These are phyloP conservation scores for Craterostigma plantagineum DNA, from an alignment of 257 asterid genomes.

Conservation along the genomic window DNA sequence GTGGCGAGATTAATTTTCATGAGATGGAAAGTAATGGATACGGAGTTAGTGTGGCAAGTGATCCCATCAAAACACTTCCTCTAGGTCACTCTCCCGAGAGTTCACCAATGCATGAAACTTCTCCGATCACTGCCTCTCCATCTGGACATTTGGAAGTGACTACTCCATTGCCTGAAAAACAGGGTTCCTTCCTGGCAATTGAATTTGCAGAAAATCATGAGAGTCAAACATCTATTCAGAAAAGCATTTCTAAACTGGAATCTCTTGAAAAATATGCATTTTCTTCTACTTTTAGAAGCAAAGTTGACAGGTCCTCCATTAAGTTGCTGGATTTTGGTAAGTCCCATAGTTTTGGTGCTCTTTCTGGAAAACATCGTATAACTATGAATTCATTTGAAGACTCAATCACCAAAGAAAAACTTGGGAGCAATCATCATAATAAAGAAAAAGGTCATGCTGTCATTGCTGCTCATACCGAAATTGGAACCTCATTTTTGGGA, in stretches of 20 bases:
- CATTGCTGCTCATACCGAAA: no score
- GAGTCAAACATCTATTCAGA: slow-evolving; percentile 45
- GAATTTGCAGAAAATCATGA: slow-evolving; percentile 17
- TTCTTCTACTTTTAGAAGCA: slow-evolving; percentile 35
- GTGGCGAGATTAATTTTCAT: slow-evolving; percentile 3
- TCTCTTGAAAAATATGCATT: slow-evolving; percentile 45
- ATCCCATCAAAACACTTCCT: slow-evolving; percentile 15
- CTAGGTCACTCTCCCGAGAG: slow-evolving; percentile 20
- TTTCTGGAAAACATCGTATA: slow-evolving; percentile 10
- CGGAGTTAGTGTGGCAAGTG: no score
- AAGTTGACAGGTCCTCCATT: slow-evolving; percentile 28
- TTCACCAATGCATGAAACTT: slow-evolving; percentile 21
- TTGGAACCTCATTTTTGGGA: no score
- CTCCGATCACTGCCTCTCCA: slow-evolving; percentile 23
- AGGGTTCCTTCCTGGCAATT: slow-evolving; percentile 19
- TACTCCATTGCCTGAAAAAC: slow-evolving; percentile 30
- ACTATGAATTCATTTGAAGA: slow-evolving; percentile 12
- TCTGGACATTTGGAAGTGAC: slow-evolving; percentile 14
- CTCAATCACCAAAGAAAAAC: slow-evolving; percentile 17
- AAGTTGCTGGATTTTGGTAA: slow-evolving; percentile 24
- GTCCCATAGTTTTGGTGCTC: slow-evolving; percentile 26
- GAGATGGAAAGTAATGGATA: no score
- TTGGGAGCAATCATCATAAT: slow-evolving; percentile 12
- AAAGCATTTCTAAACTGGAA: slow-evolving; percentile 61
- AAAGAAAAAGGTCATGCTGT: slow-evolving; percentile 15